These are phyloP conservation scores for Geosmithia flava DNA, from an alignment of 2,329 filamentous ascomycete species.

Conservation along the genomic window DNA sequence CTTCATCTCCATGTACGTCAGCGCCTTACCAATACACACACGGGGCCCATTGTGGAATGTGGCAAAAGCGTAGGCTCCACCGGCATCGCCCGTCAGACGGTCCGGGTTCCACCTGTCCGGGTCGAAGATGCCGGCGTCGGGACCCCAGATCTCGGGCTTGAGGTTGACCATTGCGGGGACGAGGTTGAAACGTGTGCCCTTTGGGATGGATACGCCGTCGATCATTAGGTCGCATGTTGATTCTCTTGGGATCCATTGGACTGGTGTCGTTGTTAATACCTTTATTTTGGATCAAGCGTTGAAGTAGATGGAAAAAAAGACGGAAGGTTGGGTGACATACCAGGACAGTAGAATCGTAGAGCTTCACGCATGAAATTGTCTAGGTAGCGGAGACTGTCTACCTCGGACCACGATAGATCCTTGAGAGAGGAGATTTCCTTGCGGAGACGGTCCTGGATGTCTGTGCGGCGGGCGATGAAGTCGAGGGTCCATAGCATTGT, in stretches of 20 bases:
- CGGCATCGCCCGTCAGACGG: constrained; percentile 8
- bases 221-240: constrained; percentile 18
- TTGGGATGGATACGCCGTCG: constrained; percentile 21
- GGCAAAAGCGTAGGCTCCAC: constrained; percentile 17
- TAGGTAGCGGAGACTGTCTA: constrained; percentile 21
- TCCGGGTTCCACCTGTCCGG: constrained; percentile 23
- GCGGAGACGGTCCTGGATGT: constrained; percentile 24
- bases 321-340: constrained; percentile 5
- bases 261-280: too few relatives aligned
- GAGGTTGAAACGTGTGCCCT: constrained; percentile 23
- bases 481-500: constrained; percentile 28
- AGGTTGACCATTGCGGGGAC: constrained; percentile 21
- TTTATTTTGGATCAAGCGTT: too few relatives aligned
- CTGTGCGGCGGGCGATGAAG: constrained; percentile 19
- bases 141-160: constrained; percentile 23
- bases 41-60: constrained; percentile 23
- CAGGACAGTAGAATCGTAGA: constrained; percentile 26
- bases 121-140: constrained; percentile 17
- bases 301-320: not conserved
- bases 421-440: constrained; percentile 17
- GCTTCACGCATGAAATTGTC: constrained; percentile 30
- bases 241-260: constrained; percentile 16
- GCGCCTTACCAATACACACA: constrained; percentile 23
- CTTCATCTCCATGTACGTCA: constrained; percentile 24
- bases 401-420: constrained; percentile 7